Evolutionary conservation across 1,284 basidiomycete genomes (phyloP).

Genomic region (Agroathelia rolfsii): DNA sequence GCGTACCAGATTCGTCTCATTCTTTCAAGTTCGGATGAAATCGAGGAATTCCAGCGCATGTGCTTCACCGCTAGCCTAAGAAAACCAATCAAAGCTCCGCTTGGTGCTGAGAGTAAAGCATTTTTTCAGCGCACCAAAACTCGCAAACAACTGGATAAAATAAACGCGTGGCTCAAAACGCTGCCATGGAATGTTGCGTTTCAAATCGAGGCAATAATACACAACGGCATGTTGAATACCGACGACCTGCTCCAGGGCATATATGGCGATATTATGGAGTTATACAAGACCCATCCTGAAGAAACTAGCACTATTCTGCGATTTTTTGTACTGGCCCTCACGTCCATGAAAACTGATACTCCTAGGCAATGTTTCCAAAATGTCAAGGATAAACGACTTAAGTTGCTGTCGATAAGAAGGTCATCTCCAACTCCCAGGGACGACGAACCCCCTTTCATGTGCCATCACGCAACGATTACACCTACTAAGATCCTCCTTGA

Average conservation of each 20-base stretch:
- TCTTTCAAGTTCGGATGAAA: slow-evolving; percentile 32
- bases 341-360: slow-evolving; percentile 33
- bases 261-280: slow-evolving; percentile 27
- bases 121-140: too few relatives aligned
- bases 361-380: slow-evolving; percentile 37
- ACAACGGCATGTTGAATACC: slow-evolving; percentile 47
- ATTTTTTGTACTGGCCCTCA: slow-evolving; percentile 35
- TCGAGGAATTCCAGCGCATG: slow-evolving; percentile 37
- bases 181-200: slow-evolving; percentile 57
- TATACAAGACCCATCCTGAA: slow-evolving; percentile 25
- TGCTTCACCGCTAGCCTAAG: slow-evolving; percentile 43
- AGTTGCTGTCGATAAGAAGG: too few relatives aligned
- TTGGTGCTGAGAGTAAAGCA: slow-evolving; percentile 36
- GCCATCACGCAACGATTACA: slow-evolving; percentile 59
- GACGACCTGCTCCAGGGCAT: slow-evolving; percentile 41
- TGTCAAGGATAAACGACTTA: slow-evolving; percentile 19
- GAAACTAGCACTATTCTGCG: slow-evolving; percentile 39
- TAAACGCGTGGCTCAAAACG: slow-evolving; percentile 31
- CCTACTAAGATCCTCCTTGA: slow-evolving; percentile 63
- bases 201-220: slow-evolving; percentile 57
- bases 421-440: slow-evolving; percentile 19
- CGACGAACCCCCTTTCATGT: slow-evolving; percentile 38
- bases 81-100: slow-evolving; percentile 24
- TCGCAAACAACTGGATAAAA: slow-evolving; percentile 30
- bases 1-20: slow-evolving; percentile 56